A percentile compares a stretch with the other conserved stretches of the same genome.
These are phyloP conservation scores for Pythium rishiriense DNA, from an alignment of 352 stramenopile species.

Conservation along the genomic window DNA sequence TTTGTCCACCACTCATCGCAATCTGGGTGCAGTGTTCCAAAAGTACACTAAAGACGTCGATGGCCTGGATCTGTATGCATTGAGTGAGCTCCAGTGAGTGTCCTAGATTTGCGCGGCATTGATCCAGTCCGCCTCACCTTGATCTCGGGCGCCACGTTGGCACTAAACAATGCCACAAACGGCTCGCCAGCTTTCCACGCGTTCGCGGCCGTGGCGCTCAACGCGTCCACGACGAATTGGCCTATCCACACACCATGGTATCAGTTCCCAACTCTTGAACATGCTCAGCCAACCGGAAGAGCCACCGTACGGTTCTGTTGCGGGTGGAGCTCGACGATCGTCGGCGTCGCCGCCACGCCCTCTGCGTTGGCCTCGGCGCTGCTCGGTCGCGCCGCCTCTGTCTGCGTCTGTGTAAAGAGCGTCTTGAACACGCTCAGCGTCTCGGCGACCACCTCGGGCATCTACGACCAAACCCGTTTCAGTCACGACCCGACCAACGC, in stretches of 20 bases:
- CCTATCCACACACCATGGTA: slow-evolving; percentile 26
- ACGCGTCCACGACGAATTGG: slow-evolving; percentile 44
- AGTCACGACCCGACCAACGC: no score
- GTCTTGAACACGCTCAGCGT: slow-evolving; percentile 20
- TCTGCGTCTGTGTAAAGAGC: slow-evolving; percentile 15
- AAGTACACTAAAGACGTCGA: slow-evolving; percentile 30
- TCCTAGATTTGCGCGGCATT: neutral
- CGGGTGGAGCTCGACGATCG: slow-evolving; percentile 27
- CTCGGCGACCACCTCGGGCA: slow-evolving; percentile 26
- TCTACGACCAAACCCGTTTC: slow-evolving; percentile 3
- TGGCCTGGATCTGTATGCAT: slow-evolving; percentile 22
- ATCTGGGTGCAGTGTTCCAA: slow-evolving; percentile 22
- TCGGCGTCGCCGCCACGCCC: neutral
- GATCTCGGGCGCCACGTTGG: slow-evolving; percentile 19
- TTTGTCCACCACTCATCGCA: neutral
- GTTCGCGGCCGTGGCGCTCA: slow-evolving; percentile 24
- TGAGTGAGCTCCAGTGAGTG: no score
- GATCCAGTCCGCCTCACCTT: slow-evolving; percentile 22
- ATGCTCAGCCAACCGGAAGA: no score
- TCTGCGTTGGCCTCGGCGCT: neutral
- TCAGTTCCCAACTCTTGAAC: neutral
- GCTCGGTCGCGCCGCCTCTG: neutral
- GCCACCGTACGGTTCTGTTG: slow-evolving; percentile 50
- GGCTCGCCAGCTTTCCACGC: slow-evolving; percentile 53
- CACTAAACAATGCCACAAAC: slow-evolving; percentile 39